Evolutionary conservation across 805 yeast species (phyloP).

Genomic region (Komagataella ulmi): DNA sequence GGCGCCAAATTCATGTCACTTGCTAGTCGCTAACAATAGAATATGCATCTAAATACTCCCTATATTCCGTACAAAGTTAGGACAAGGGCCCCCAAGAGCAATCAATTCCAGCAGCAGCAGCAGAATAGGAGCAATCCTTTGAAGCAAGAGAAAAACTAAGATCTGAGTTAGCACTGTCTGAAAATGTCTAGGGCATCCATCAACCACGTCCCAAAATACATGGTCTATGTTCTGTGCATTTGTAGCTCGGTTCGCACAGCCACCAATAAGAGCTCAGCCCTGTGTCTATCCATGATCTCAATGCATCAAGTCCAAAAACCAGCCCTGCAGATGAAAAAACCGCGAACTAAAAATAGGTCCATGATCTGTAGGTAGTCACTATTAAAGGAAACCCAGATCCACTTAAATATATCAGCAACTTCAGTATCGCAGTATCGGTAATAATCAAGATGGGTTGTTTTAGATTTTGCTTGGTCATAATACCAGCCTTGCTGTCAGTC

Average conservation of each 20-base stretch:
- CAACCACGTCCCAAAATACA: neutral
- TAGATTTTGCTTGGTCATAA: constrained; percentile 12
- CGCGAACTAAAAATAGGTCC: neutral
- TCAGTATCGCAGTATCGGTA: neutral
- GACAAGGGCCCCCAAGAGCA: too few relatives aligned
- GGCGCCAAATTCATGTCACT: too few relatives aligned
- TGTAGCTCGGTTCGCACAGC: neutral
- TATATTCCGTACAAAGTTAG: too few relatives aligned
- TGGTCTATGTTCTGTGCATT: neutral
- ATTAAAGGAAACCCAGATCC: neutral
- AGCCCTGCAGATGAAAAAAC: neutral
- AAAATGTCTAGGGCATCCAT: neutral
- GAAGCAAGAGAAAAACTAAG: neutral
- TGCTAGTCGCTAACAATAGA: too few relatives aligned
- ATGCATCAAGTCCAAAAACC: neutral
- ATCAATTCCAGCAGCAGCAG: too few relatives aligned
- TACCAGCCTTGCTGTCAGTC: constrained; percentile 19
- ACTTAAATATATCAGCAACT: neutral
- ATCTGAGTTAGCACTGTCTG: neutral
- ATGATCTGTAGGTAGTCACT: neutral
- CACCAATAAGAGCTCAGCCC: neutral
- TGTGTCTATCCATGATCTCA: neutral
- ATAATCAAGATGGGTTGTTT: constrained; percentile 10
- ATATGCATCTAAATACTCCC: too few relatives aligned
- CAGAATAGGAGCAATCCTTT: too few relatives aligned